These are phyloP conservation scores for Fraxinus latifolia DNA, from an alignment of 305 asterid genomes.

Conservation along the genomic window DNA sequence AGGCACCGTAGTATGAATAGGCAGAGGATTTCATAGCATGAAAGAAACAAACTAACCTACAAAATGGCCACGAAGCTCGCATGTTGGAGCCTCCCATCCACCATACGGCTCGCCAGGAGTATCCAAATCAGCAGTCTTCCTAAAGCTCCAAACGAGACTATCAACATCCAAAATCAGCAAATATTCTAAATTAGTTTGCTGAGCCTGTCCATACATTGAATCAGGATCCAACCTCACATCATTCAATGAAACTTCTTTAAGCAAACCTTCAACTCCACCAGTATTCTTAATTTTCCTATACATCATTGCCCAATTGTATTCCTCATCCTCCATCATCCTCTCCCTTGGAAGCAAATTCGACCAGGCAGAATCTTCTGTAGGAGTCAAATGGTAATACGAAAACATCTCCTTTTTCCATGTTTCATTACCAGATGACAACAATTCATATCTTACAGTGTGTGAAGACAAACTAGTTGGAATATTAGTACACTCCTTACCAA, in stretches of 20 bases:
- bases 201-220: slow-evolving; percentile 69
- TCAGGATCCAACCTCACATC: slow-evolving; percentile 67
- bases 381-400: slow-evolving; percentile 69
- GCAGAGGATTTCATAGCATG: background rate
- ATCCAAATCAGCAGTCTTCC: slow-evolving; percentile 65
- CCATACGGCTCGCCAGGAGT: slow-evolving; percentile 64
- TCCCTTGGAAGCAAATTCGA: slow-evolving; percentile 62
- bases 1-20: background rate
- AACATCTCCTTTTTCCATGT: slow-evolving; percentile 57
- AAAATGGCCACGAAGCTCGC: slow-evolving; percentile 86
- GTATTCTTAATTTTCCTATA: slow-evolving; percentile 52
- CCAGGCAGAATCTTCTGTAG: slow-evolving; percentile 80
- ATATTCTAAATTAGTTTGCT: slow-evolving; percentile 80
- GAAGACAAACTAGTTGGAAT: slow-evolving; percentile 39
- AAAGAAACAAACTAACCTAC: slow-evolving; percentile 55
- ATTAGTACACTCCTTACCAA: slow-evolving; percentile 64
- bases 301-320: slow-evolving; percentile 50
- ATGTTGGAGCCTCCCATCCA: slow-evolving; percentile 70
- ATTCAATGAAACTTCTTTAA: slow-evolving; percentile 52
- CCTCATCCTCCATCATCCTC: slow-evolving; percentile 55
- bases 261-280: slow-evolving; percentile 25
- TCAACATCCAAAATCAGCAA: slow-evolving; percentile 72
- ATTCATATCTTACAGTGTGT: slow-evolving; percentile 59
- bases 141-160: slow-evolving; percentile 74
- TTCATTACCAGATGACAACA: slow-evolving; percentile 54